Base-by-base conservation (phyloP, 345 rosid genomes). In the Corchorus olitorius region DNA sequence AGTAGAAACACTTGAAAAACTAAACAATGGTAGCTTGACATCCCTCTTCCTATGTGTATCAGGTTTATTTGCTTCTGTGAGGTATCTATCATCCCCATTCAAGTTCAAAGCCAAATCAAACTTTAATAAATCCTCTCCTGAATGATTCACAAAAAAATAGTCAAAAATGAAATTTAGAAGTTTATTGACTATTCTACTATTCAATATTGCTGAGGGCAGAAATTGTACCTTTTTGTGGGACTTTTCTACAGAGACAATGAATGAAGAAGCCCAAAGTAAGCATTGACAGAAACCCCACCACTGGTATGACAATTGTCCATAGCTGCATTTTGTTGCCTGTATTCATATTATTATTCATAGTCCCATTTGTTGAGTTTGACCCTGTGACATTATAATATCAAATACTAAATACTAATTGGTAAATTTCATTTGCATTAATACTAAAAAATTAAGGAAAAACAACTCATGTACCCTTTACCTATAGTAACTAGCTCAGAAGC, bases 1-100 rank as follows among this genome's bases (percentile, higher is more conserved):
- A 55, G 75, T 65, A 13, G 82, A 83, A 60, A 88, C 83, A 6
- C 71, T 80, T 37, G 81, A 78, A 70, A 86, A 84, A 55, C 82
- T 80, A 69, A 76, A 84, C 4, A 83, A 72, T 16, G 84, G 89
- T 65, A 88, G 77, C 37, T 83, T 82, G 1, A 50, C 66, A 34
- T 78, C 73, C 12, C 79, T 78, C 64, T 74, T 75, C 33, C 46
- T n/a, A 41, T 48, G 35, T 64, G 74, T 3, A 3, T 16, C 15
- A 10, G 33, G 49, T 16, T 72, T 55, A 46, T 43, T 52, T 62
- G 58, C 78, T 73, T 71, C 56, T 46, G 71, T 50, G 54, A 27
- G 62, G 72, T 35, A 74, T 15, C 7, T 7, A 2, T 35, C 45
- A 62, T 49, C 70, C 2, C 6, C 69, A 0, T 59, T 59, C 4